These are phyloP conservation scores for Podila horticola DNA, from an alignment of 192 early-diverging fungal species.

Conservation along the genomic window DNA sequence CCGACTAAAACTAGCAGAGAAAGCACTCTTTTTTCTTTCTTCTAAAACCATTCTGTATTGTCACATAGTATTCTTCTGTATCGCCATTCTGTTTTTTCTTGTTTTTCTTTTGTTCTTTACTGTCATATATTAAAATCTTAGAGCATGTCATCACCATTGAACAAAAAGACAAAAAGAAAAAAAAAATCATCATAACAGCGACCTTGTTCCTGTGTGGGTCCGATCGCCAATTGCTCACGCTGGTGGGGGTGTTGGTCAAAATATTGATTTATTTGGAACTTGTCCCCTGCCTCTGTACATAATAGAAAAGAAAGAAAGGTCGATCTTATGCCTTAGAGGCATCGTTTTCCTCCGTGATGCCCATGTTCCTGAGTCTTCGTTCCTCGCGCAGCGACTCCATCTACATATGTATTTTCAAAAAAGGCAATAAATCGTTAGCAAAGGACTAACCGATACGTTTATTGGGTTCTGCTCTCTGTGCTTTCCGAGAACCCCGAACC, in stretches of 20 bases:
- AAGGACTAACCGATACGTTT: neutral
- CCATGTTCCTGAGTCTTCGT: conserved; percentile 37
- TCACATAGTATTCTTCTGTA: neutral
- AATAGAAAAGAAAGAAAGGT: neutral
- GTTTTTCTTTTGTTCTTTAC: neutral
- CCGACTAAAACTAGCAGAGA: conserved; percentile 10
- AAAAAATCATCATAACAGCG: no score
- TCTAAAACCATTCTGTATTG: neutral
- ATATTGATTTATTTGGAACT: no score
- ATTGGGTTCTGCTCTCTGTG: neutral
- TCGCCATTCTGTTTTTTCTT: neutral
- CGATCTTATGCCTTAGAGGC: conserved; percentile 4
- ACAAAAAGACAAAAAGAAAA: no score
- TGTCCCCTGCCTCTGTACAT: neutral
- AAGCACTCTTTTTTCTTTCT: neutral
- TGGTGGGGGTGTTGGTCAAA: no score
- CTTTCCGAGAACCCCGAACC: no score
- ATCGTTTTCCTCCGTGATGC: conserved; percentile 36
- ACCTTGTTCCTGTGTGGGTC: no score
- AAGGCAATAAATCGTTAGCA: neutral
- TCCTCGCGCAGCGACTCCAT: conserved; percentile 44
- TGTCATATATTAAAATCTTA: conserved; percentile 4
- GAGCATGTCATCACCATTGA: neutral
- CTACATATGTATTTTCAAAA: conserved; percentile 5
- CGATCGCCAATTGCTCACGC: no score